phyloP scores from a whole-genome alignment of 257 asterid species.

The Nicotiana otophora region DNA sequence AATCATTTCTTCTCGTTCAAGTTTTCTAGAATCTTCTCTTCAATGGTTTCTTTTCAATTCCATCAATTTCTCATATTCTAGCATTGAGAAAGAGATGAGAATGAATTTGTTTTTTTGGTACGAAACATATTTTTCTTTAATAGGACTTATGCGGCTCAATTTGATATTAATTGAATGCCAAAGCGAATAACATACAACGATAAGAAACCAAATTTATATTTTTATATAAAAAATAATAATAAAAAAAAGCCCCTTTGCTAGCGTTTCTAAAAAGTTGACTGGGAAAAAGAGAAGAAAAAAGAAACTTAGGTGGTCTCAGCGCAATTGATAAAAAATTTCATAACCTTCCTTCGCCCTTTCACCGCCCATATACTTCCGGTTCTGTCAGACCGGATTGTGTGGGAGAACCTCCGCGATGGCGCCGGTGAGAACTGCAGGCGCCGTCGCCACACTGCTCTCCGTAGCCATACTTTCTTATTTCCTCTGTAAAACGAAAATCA shows the following conservation, averaged over 20 bases:
- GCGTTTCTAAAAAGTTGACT: not conserved
- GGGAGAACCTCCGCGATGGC: conserved; percentile 24
- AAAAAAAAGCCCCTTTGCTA: not conserved
- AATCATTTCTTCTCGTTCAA: too few species aligned
- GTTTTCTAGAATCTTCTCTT: too few species aligned
- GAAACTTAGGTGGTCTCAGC: not conserved
- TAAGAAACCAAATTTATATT: too few species aligned
- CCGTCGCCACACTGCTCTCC: conserved; percentile 52
- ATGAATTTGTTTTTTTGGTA: too few species aligned
- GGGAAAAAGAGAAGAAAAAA: not conserved
- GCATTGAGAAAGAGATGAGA: too few species aligned
- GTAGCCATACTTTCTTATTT: conserved; percentile 48
- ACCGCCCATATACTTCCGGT: not conserved
- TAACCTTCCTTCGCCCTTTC: not conserved
- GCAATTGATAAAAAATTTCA: not conserved
- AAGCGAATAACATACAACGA: too few species aligned
- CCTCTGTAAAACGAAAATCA: conserved; percentile 23
- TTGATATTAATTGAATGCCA: too few species aligned
- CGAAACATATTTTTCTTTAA: too few species aligned
- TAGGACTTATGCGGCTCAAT: too few species aligned
- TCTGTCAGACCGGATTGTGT: not conserved
- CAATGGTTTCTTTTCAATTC: too few species aligned
- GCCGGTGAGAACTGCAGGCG: conserved; percentile 45
- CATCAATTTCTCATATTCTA: too few species aligned
- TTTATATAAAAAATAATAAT: too few species aligned